phyloP scores from a whole-genome alignment of 108 stramenopile genomes.

The Aureococcus anophagefferens region DNA sequence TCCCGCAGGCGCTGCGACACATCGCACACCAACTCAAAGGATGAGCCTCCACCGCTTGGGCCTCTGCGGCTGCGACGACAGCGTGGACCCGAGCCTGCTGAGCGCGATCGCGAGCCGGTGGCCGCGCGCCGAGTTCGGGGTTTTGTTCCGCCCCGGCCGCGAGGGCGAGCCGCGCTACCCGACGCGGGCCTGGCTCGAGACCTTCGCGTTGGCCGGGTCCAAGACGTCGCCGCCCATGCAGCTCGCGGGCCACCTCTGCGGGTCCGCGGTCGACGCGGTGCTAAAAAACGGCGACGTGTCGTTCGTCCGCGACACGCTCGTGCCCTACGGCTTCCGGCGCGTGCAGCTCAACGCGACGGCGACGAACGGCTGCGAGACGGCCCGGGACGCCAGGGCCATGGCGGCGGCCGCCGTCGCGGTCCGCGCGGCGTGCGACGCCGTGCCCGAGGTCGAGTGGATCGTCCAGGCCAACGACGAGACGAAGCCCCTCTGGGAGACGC shows the following conservation, averaged over 20 bases:
- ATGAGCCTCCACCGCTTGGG: background rate
- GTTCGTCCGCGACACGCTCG: background rate
- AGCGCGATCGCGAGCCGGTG: background rate
- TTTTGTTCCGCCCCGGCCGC: background rate
- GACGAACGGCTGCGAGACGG: background rate
- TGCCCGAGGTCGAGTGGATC: background rate
- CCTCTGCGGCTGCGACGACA: background rate
- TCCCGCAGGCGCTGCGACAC: no score
- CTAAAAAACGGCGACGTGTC: background rate
- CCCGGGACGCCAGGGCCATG: no score
- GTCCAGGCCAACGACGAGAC: background rate
- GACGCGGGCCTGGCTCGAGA: background rate
- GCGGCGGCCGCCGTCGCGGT: background rate
- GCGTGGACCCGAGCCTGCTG: background rate
- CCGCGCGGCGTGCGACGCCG: background rate
- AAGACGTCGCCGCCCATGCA: no score
- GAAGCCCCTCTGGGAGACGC: background rate
- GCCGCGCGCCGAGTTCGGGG: background rate
- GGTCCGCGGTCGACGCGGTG: background rate
- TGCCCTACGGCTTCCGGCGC: background rate
- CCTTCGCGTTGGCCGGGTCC: background rate
- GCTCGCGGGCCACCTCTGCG: no score
- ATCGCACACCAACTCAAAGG: background rate
- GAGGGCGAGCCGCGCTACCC: background rate
- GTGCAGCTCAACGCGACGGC: background rate